Conservation (phyloP, 371 early-diverging fungal species). For the Mucor saturninus region DNA sequence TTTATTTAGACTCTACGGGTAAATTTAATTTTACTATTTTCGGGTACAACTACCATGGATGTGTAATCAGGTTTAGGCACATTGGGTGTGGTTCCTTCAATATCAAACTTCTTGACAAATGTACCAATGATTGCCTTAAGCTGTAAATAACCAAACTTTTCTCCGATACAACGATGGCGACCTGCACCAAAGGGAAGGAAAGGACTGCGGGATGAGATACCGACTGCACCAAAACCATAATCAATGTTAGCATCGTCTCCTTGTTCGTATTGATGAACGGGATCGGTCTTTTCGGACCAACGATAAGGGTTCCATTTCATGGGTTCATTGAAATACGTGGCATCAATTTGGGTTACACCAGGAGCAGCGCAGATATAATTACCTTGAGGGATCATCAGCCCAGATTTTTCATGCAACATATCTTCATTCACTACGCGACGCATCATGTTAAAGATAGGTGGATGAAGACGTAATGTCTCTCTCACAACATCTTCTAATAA, state of each 20-base stretch:
- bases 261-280: slow-evolving; percentile 52
- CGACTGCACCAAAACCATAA: slow-evolving; percentile 85
- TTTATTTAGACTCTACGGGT: slow-evolving; percentile 18
- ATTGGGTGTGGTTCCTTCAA: slow-evolving; percentile 43
- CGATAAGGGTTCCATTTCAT: slow-evolving; percentile 81
- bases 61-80: slow-evolving; percentile 90
- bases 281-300: slow-evolving; percentile 65
- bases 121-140: slow-evolving; percentile 89
- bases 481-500: slow-evolving; percentile 83
- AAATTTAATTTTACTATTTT: slow-evolving; percentile 30
- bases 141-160: slow-evolving; percentile 94
- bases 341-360: slow-evolving; percentile 83
- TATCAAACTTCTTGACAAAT: slow-evolving; percentile 79
- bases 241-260: slow-evolving; percentile 78
- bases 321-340: slow-evolving; percentile 78
- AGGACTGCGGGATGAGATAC: slow-evolving; percentile 72
- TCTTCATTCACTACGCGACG: slow-evolving; percentile 85
- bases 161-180: slow-evolving; percentile 98
- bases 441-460: slow-evolving; percentile 94
- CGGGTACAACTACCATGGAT: slow-evolving; percentile 89
- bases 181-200: slow-evolving; percentile 97
- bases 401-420: slow-evolving; percentile 65
- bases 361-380: slow-evolving; percentile 87
- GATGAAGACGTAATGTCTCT: slow-evolving; percentile 91
- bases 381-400: slow-evolving; percentile 87